These are phyloP conservation scores for Haplosporangium gracile DNA, from an alignment of 192 early-diverging fungal genomes.

Conservation along the genomic window DNA sequence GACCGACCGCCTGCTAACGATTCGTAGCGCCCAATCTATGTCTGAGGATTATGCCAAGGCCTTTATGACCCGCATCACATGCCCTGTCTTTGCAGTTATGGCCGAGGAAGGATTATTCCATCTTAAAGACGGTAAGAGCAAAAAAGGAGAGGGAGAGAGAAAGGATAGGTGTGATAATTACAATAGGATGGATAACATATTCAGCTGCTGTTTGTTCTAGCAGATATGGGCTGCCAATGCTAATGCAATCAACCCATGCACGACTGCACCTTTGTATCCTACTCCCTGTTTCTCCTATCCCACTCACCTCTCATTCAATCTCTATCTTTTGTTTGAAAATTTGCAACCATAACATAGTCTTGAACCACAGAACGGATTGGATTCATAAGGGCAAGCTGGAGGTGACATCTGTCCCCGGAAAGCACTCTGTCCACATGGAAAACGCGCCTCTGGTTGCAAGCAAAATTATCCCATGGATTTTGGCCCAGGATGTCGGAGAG, in stretches of 20 bases:
- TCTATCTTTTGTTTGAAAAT: not conserved
- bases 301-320: not conserved
- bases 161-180: no score
- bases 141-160: not conserved
- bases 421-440: constrained; percentile 54
- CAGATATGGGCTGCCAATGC: not conserved
- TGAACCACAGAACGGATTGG: constrained; percentile 16
- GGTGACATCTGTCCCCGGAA: constrained; percentile 19
- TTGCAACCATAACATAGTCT: constrained; percentile 1
- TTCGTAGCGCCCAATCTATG: constrained; percentile 27
- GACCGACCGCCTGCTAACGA: constrained; percentile 21
- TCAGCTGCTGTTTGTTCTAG: not conserved
- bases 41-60: constrained; percentile 22
- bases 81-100: constrained; percentile 19
- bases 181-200: not conserved
- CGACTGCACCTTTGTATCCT: no score
- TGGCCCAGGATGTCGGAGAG: constrained; percentile 24
- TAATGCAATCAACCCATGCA: not conserved
- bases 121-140: constrained; percentile 15
- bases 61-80: constrained; percentile 17
- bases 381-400: constrained; percentile 13
- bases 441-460: constrained; percentile 28
- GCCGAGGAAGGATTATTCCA: not conserved
- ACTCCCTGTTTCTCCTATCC: no score
- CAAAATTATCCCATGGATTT: constrained; percentile 28